These are phyloP conservation scores for Leccinum pseudoinsigne DNA, from an alignment of 1,284 basidiomycete genomes.

Conservation along the genomic window DNA sequence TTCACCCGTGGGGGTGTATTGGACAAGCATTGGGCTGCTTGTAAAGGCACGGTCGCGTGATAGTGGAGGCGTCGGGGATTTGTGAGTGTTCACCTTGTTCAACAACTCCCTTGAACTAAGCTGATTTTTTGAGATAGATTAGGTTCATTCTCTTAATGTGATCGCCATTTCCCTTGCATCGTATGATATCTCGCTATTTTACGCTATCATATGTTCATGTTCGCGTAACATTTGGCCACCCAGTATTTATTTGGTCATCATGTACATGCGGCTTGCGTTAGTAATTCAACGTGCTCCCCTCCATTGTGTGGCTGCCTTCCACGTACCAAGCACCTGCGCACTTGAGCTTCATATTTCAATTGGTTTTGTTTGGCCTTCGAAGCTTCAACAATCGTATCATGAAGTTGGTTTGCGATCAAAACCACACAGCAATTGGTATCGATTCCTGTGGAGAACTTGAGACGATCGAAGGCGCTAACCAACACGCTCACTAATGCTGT, in stretches of 20 bases:
- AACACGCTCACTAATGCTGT: background rate
- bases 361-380: background rate
- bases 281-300: background rate
- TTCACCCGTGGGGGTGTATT: background rate
- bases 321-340: background rate
- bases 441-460: background rate
- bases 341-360: background rate
- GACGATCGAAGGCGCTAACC: background rate
- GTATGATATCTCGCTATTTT: background rate
- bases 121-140: background rate
- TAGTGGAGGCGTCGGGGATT: background rate
- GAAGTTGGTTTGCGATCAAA: background rate
- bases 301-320: background rate
- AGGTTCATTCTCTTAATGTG: background rate
- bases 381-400: too few relatives aligned
- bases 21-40: background rate
- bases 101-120: background rate
- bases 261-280: background rate
- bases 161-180: background rate
- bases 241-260: background rate
- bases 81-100: background rate
- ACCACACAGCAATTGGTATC: background rate
- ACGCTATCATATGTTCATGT: background rate
- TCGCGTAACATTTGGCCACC: background rate
- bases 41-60: background rate